A percentile compares a stretch with the other conserved stretches of the same genome.
Conservation (phyloP, 169 alveolate genomes). For the Cyclospora cayetanensis region DNA sequence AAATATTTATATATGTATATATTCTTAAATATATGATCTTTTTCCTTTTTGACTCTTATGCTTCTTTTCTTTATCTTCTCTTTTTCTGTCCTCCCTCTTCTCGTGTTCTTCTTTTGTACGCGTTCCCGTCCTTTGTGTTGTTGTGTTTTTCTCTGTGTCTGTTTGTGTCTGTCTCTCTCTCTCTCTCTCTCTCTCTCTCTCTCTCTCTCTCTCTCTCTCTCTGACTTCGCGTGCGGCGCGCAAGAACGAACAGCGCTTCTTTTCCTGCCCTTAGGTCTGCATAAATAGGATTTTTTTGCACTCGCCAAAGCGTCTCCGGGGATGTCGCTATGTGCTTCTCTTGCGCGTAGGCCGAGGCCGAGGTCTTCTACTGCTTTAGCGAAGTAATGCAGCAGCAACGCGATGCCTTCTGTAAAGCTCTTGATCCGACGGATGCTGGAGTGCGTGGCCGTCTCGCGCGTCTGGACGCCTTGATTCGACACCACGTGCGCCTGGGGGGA, state of each 20-base stretch:
- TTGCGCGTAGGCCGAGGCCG: constrained; percentile 75
- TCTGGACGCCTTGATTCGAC: constrained; percentile 43
- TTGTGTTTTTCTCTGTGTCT: neutral
- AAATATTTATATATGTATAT: neutral
- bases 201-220: neutral
- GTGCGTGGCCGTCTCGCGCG: constrained; percentile 65
- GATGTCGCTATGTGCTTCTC: neutral
- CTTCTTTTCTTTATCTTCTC: neutral
- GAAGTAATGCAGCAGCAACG: constrained; percentile 74
- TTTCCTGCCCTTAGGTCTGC: neutral
- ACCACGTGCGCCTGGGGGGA: constrained; percentile 12
- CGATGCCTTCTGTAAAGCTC: constrained; percentile 74
- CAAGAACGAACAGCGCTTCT: neutral
- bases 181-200: neutral
- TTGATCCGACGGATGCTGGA: constrained; percentile 71
- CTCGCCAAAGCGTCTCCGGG: neutral
- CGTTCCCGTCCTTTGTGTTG: neutral
- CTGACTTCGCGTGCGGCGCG: neutral
- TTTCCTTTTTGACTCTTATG: neutral
- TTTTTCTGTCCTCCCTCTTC: constrained; percentile 20
- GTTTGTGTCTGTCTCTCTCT: neutral
- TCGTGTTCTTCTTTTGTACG: neutral
- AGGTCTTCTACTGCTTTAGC: constrained; percentile 72
- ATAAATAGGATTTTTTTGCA: no score
- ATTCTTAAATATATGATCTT: neutral